Base-by-base conservation (phyloP, 768 basidiomycete species). In the Lenzites betulinus region DNA sequence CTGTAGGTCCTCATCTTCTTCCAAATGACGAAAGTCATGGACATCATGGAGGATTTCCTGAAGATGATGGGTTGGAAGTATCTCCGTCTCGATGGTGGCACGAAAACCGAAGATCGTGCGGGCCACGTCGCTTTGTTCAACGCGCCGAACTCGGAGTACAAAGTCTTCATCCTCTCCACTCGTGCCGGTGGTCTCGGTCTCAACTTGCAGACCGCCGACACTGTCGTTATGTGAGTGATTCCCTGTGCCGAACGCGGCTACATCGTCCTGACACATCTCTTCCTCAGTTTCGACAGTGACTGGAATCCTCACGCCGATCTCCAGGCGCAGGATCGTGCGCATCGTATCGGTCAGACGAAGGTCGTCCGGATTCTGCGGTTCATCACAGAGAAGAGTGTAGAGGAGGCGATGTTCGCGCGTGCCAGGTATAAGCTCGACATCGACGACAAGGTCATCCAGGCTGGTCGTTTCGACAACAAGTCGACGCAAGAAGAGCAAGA, bases 11-110 rank as follows among this genome's bases (percentile, higher is more conserved):
- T 99, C 58, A 98, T 99, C 67, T 98, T 99, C 86, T 98, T 98
- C 88, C 97, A 99, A 76, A 98, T 98, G 97, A 98, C 95, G 16
- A 92, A 94, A 70, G 93, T 98, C 67, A 97, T 98, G 95, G 93
- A 96, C 64, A 95, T 97, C 71, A 93, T 96, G 86, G 93, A 93
- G 68, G 95, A 98, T 69, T 98, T 95, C 69, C 76, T 97, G 69
- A 92, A 90, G 71, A 88, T 88, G 82, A 86, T 88, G 84, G 83
- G 83, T 4, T 93, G 85, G 83, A 89, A 91, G 67, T 89, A 92
- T 73, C 86, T 96, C 52, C 91, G 95, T 66, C 80, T 98, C n/a
- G 95, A 98, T 73, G 95, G 95, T 80, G 89, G 92, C 13, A 98
- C 95, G 22, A 96, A 96, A 76, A 94, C 95, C 5, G 95, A 98